Evolutionary conservation across 129 eudicot genomes (phyloP), one percentile per base, ranked within the genome.

Genomic region (Escallonia herrerae): DNA sequence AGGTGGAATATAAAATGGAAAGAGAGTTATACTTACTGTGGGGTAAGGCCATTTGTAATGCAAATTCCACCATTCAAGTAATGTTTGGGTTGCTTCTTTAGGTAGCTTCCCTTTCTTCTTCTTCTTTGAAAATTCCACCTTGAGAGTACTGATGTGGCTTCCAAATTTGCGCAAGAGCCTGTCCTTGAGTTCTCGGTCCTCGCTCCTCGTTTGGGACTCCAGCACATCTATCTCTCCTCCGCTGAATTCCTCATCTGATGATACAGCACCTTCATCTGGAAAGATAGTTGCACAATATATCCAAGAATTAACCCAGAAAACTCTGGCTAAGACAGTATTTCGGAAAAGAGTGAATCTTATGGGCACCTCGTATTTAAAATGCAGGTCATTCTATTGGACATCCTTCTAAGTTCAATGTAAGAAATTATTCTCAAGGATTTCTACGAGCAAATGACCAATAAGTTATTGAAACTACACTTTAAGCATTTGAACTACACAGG

Each of bases 21-120:
- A 0, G 56, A 51, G n/a, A 49, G 37, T 8, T 60, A 4, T 51
- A 62, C 82, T 73, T 66, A 91, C 98, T 50, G 98, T 93, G 38
- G 98, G 98, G 50, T 93, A 93, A 11, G 98, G 98, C 98, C 98
- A 93, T 69, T 86, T 93, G 42, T 75, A 74, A 78, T 93, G 98
- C 43, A 74, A 64, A 76, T 88, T 88, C 98, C 98, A 93, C 98
- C 98, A 93, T 70, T 88, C 84, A 49, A 93, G 84, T 56, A 93
- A 63, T 54, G 76, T 61, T 67, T 93, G 95, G 61, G 96, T 83
- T 2, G 96, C 91, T 60, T 85, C 96, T 65, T 84, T 88, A 5
- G 98, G 98, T 10, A 93, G 87, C 82, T 88, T 89, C 39, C 94
- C 90, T 78, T 85, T 89, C 85, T 85, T 89, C 73, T 85, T 85